Base-by-base conservation (phyloP, 768 basidiomycete genomes). In the Daedaleopsis nitida region DNA sequence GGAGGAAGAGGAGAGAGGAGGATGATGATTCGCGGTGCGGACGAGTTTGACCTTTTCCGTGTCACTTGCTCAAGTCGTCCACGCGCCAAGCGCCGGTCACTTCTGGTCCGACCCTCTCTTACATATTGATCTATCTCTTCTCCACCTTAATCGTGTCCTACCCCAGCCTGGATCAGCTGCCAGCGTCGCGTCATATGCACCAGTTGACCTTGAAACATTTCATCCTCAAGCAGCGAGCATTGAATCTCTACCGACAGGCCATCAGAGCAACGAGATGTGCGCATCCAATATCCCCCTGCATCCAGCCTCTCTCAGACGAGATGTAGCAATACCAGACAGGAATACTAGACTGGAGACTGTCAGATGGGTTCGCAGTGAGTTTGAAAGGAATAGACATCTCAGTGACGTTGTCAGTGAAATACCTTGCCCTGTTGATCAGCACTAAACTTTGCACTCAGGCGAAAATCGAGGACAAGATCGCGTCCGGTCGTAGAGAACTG, bases 351-450 rank as follows among this genome's bases (percentile, higher is more conserved):
- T 73, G 60, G 90, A 92, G 67, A 90, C 90, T 0, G 73, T 91
- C 8, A 68, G 71, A 21, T 93, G 91, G 89, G 83, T 92, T 72
- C 85, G 91, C 32, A 69, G 75, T 52, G 89, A 92, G 73, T 83
- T 92, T 65, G 86, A 91, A 68, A 77, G 84, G 60, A 86, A 85
- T 66, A 80, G 73, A 60, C 70, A 85, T 67, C 68, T 89, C 43
- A 71, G 77, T 12, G 86, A 92, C 69, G 71, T 77, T 63, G 91
- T 92, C 66, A 55, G 81, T 68, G 34, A 43, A 12, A 7, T 19
- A 27, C 13, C n/a, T 17, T 55, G 21, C 23, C 38, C 50, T 63
- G 43, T 49, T 42, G 38, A 21, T 45, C 53, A 27, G 34, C 62
- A 59, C 42, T 57, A 19, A 59, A 54, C 48, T 39, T 11, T 50